Percentiles rank a stretch among this genome's conserved stretches.
Conservation (phyloP, 2,329 filamentous ascomycete genomes). For the Scedosporium aurantiacum region DNA sequence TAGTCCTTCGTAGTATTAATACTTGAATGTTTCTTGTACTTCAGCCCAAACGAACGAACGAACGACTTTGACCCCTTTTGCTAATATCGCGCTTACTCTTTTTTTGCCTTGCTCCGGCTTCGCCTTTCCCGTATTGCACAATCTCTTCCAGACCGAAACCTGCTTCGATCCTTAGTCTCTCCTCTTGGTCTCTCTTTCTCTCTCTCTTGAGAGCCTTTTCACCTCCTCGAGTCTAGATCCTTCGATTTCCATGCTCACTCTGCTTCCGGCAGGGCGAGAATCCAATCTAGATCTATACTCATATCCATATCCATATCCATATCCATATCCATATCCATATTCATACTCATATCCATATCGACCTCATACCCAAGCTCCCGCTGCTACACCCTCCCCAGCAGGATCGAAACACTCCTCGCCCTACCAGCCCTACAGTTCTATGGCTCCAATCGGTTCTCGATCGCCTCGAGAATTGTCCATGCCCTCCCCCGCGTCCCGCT, state of each 20-base stretch:
- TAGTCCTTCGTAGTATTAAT: no score
- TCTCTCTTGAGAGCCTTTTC: background rate
- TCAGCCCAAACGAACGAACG: no score
- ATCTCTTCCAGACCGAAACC: no score
- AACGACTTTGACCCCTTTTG: no score
- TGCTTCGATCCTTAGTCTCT: no score
- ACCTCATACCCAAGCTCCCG: background rate
- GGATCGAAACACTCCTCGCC: background rate
- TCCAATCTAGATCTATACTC: background rate
- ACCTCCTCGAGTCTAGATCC: background rate
- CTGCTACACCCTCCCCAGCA: background rate
- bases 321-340: background rate
- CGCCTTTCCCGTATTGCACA: no score
- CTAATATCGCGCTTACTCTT: no score
- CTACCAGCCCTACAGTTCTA: background rate
- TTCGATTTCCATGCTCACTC: background rate
- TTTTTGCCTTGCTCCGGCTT: no score
- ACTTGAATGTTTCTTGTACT: no score
- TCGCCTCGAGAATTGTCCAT: background rate
- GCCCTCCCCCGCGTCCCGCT: background rate
- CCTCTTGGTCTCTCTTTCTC: no score
- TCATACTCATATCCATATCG: background rate
- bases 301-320: background rate
- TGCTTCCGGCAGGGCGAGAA: background rate
- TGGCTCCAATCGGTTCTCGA: conserved; percentile 3